Evolutionary conservation across 257 asterid species (phyloP).

Genomic region (Solanum habrochaites): DNA sequence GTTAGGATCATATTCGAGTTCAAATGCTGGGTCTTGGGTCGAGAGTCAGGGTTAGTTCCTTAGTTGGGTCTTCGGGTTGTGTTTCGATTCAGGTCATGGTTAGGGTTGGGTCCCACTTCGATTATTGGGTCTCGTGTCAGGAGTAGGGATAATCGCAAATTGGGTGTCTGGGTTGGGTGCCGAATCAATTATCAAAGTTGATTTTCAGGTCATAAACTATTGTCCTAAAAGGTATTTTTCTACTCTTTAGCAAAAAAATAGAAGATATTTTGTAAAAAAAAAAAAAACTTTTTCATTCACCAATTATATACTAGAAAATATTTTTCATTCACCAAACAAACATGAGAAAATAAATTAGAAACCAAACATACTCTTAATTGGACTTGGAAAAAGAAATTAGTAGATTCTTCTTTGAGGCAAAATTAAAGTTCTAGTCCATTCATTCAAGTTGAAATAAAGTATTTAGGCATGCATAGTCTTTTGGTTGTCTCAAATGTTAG

Average conservation of each 20-base stretch:
- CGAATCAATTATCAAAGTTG: neutral
- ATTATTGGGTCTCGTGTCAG: neutral
- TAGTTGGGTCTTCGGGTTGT: neutral
- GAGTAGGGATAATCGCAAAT: neutral
- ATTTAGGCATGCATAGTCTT: neutral
- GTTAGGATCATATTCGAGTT: neutral
- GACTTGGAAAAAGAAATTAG: neutral
- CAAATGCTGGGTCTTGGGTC: neutral
- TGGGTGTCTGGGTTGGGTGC: neutral
- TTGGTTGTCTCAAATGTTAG: neutral
- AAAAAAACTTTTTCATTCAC: neutral
- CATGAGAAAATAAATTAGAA: too few relatives aligned
- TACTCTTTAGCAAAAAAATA: neutral
- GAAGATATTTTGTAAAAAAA: too few relatives aligned
- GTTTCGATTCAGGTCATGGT: neutral
- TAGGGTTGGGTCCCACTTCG: neutral
- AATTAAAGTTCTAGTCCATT: neutral
- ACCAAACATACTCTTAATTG: neutral
- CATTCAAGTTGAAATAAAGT: neutral
- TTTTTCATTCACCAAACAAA: too few relatives aligned
- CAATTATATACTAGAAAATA: too few relatives aligned
- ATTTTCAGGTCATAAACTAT: neutral
- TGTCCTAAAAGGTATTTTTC: neutral
- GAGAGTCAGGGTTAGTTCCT: neutral
- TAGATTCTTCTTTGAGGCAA: neutral